These are phyloP conservation scores for Pyrus pyrifolia DNA, from an alignment of 306 rosid species.

Conservation along the genomic window DNA sequence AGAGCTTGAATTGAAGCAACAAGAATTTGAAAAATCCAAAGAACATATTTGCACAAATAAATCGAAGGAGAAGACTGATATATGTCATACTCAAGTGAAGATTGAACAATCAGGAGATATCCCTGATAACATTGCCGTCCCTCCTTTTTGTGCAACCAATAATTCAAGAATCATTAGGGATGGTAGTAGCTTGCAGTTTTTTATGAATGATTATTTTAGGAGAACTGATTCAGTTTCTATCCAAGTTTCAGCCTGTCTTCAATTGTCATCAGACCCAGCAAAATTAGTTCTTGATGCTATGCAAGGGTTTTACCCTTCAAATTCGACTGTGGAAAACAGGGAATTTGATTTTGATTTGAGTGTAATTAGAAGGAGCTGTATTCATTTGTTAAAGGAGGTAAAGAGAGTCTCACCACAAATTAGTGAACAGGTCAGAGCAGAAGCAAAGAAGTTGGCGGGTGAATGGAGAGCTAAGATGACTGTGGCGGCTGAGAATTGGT, in stretches of 20 bases:
- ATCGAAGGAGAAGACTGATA: not conserved
- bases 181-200: conserved; percentile 23
- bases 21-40: not conserved
- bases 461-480: conserved; percentile 39
- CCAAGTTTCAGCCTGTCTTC: conserved; percentile 22
- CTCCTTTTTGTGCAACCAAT: not conserved
- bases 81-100: not conserved
- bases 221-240: conserved; percentile 15
- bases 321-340: not conserved
- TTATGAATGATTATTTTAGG: conserved; percentile 28
- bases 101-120: not conserved
- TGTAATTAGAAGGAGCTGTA: conserved; percentile 33
- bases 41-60: not conserved
- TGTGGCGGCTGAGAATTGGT: not conserved
- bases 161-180: not conserved
- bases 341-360: conserved; percentile 19
- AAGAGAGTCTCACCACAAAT: conserved; percentile 29
- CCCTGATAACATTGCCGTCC: not conserved
- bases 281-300: conserved; percentile 45
- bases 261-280: conserved; percentile 26
- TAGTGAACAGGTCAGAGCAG: conserved; percentile 27
- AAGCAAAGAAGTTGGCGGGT: conserved; percentile 31
- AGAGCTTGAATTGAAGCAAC: conserved; percentile 1
- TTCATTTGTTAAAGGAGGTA: conserved; percentile 32
- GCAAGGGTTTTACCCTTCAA: conserved; percentile 36